Evolutionary conservation across 177 flowering plant species (phyloP), one percentile per base, ranked within the genome.

Genomic region (Vitis hybrid): DNA sequence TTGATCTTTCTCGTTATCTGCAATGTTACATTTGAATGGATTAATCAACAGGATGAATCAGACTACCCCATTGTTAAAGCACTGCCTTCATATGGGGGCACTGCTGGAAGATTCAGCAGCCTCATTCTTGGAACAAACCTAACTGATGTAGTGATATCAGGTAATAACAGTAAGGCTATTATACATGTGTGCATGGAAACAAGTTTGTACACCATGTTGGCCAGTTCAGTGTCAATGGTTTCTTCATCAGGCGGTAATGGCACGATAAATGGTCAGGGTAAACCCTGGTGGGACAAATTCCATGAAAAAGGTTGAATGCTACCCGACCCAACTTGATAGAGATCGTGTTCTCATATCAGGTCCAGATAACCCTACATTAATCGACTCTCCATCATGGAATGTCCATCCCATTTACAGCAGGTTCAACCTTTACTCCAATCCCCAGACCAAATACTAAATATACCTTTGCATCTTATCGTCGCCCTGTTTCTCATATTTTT

Each of bases 361-460:
- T 88, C 52, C 90, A 83, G 61, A 87, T 3, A 70, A 88, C 64
- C 70, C 87, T 2, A 87, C 88, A 1, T 62, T 89, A 59, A 7
- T 79, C 56, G 74, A 89, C 65, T 86, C 93, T 16, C 91, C 91
- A 3, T 82, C 86, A 0, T 89, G 91, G 93, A 68, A 79, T 58
- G 81, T 89, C 52, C 93, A 88, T 71, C 93, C 93, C 11, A 67
- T 78, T 6, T 89, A 89, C 71, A 62, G 85, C 87, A 88, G 86
- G 91, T 84, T 15, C 10, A 27, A 3, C 3, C 59, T 3, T 16
- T 11, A 52, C 16, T 15, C 16, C 30, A 59, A 6, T 27, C 2
- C 50, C 27, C 27, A 24, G 2, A 24, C 0, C 27, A 24, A 24
- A 24, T 1, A 24, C 27, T 24, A 24, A 24, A 24, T 24, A 24